Conservation (phyloP, 805 yeast species). For the Starmerella sp. region DNA sequence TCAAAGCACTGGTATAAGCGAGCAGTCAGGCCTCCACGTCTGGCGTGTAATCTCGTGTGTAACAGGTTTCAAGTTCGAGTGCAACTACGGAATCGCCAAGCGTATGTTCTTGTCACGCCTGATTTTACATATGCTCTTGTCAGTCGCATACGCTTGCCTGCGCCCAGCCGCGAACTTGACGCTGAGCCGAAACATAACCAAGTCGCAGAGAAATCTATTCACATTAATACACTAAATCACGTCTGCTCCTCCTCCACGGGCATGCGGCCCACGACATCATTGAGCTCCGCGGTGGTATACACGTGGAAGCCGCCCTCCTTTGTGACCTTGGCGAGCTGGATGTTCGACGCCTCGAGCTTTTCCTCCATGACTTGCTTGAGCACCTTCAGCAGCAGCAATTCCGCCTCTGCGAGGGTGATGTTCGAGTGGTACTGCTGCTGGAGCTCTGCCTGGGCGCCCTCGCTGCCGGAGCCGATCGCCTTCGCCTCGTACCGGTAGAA, state of each 20-base stretch:
- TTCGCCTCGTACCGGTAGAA: conserved; percentile 96
- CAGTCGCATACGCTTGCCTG: no score
- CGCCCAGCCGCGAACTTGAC: no score
- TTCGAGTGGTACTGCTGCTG: conserved; percentile 90
- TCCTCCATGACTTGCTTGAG: conserved; percentile 99
- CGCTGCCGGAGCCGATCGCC: conserved; percentile 97
- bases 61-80: no score
- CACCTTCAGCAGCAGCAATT: conserved; percentile 72
- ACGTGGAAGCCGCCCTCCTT: conserved; percentile 66
- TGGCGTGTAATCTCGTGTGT: no score
- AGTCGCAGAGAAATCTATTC: no score
- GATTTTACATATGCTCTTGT: no score
- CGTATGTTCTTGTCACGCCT: no score
- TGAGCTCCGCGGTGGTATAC: conserved; percentile 72
- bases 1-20: no score
- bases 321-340: conserved; percentile 90
- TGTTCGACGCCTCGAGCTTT: conserved; percentile 86
- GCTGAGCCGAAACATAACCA: no score
- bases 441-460: conserved; percentile 96
- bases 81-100: no score
- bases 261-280: conserved; percentile 63
- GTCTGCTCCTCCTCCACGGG: conserved; percentile 41
- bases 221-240: background rate
- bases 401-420: conserved; percentile 85
- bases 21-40: no score